Conservation (phyloP, 345 rosid genomes). For the Salix caprea region DNA sequence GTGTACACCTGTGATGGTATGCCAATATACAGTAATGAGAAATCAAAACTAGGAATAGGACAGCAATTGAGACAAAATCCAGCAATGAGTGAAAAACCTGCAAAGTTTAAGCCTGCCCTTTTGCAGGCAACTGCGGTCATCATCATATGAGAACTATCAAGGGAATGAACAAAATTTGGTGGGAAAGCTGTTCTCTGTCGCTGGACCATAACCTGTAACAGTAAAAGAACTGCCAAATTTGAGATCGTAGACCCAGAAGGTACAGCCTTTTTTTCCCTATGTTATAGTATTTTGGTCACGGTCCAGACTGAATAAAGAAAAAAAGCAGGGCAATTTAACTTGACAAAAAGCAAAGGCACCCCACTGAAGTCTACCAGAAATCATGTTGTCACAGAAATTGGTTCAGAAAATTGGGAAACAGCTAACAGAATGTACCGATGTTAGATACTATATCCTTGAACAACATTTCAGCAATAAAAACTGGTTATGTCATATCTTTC, state of each 20-base stretch:
- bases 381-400: not conserved
- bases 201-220: constrained; percentile 63
- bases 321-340: not conserved
- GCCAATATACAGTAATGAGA: constrained; percentile 11
- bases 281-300: not conserved
- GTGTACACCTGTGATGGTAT: constrained; percentile 73
- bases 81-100: constrained; percentile 46
- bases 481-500: not conserved
- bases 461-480: not conserved
- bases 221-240: not conserved
- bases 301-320: not conserved
- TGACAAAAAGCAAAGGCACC: not conserved
- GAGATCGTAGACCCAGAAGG: not conserved
- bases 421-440: not conserved
- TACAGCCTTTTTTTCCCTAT: not conserved
- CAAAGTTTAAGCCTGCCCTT: constrained; percentile 73
- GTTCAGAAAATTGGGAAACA: not conserved
- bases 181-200: constrained; percentile 95
- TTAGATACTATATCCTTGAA: not conserved
- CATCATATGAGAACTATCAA: constrained; percentile 99
- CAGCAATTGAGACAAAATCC: constrained; percentile 4
- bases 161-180: constrained; percentile 97
- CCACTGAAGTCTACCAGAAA: not conserved
- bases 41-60: constrained; percentile 7
- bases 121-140: constrained; percentile 96